Conservation (phyloP, 2,329 filamentous ascomycete genomes). For the Fusarium hostae region DNA sequence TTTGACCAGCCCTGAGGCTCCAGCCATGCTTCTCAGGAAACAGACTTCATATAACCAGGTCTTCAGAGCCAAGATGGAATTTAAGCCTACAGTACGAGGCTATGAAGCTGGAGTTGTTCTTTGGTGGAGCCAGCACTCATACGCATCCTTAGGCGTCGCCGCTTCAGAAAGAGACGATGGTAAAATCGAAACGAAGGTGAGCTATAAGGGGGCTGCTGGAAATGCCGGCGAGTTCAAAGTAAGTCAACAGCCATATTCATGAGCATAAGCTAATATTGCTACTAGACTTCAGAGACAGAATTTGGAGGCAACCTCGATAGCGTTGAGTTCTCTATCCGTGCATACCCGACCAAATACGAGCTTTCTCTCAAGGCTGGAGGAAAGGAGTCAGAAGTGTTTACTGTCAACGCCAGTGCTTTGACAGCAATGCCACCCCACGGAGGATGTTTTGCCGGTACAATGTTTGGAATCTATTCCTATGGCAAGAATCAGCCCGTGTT, state of each 20-base stretch:
- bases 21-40: slow-evolving; percentile 65
- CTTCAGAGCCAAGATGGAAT: slow-evolving; percentile 58
- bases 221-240: slow-evolving; percentile 22
- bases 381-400: neutral
- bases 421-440: slow-evolving; percentile 33
- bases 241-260: rapidly evolving
- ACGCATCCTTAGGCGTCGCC: slow-evolving; percentile 45
- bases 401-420: slow-evolving; percentile 1
- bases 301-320: neutral
- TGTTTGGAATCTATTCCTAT: slow-evolving; percentile 42
- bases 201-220: slow-evolving; percentile 7
- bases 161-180: slow-evolving; percentile 6
- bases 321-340: neutral
- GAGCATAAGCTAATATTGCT: neutral
- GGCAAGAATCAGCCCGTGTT: slow-evolving; percentile 36
- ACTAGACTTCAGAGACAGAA: neutral
- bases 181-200: neutral
- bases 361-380: neutral
- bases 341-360: slow-evolving; percentile 8
- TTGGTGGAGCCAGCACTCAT: slow-evolving; percentile 63
- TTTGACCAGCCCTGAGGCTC: slow-evolving; percentile 60
- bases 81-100: slow-evolving; percentile 54
- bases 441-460: slow-evolving; percentile 35
- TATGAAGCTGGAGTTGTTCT: slow-evolving; percentile 65
- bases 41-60: slow-evolving; percentile 57